Evolutionary conservation across 2,329 filamentous ascomycete species (phyloP), one percentile per base, ranked within the genome.

Genomic region (Apiospora arundinis): DNA sequence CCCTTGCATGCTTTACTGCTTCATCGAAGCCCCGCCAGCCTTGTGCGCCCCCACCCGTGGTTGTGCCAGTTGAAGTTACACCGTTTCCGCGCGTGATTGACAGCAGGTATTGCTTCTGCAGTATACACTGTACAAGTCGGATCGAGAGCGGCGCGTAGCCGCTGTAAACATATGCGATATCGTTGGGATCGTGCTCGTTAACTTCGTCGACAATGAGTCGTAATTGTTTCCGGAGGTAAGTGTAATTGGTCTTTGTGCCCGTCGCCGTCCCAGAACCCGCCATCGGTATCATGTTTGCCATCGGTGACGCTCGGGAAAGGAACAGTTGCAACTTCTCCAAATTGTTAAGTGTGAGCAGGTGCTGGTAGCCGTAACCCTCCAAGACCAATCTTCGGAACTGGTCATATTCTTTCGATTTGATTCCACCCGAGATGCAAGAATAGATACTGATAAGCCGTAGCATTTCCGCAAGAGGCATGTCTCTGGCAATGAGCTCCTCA

Each of bases 91-190:
- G 91, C 69, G 90, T 91, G 14, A 95, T 88, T 5, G 89, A 90
- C 71, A 92, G 85, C 42, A 99, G 85, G 75, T 95, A 93, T 71
- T 94, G 90, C 81, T 99, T 99, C 81, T 98, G 95, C 67, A 99
- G 83, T 68, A 98, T 89, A 79, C 94, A 96, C 81, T 99, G 97
- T 7, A 99, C 92, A 5, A 99, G 89, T 21, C 96, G 92, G 70
- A 98, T 90, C 63, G 94, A 97, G 16, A 99, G 88, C 0, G 96
- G 97, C 5, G 97, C 96, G 79, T 98, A 99, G 69, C 96, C 97
- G 74, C 94, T 97, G 83, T 98, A 99, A 14, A 98, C 95, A 78
- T 99, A 99, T n/a, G 95, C 93, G 73, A 98, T 92, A 77, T 99
- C 96, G 77, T 96, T 93, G 2, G 96, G 96, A 66, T 97, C 93